Evolutionary conservation across 169 alveolate species (phyloP), one percentile per base, ranked within the genome.

Genomic region (Cyclospora cayetanensis): DNA sequence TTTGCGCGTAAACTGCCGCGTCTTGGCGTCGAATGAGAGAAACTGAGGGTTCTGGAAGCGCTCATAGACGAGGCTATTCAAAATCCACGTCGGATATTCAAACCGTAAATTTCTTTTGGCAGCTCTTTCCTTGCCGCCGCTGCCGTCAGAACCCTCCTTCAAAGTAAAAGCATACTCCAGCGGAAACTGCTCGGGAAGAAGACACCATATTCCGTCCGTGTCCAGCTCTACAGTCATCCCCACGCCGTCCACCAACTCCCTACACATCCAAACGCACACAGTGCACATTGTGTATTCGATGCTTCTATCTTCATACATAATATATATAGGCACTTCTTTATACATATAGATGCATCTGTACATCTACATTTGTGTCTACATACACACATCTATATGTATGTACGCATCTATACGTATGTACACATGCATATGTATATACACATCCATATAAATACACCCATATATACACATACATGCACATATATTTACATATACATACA

Each of bases 121-220:
- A 1, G 5, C 31, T 11, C 37, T 39, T 2, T 39, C 46, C 80
- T 25, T n/a, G 35, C 84, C 89, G 50, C 34, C 66, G 29, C 2
- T 31, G 74, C 37, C 31, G 74, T 18, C 31, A 2, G 20, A 2
- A 2, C 25, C 74, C 70, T 55, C 76, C 86, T 76, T 80, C 37
- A 42, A 76, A 52, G 42, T 90, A 65, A 90, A 42, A 1, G 35
- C 22, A 34, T 96, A 92, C 95, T 95, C n/a, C 98, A 98, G 94
- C 46, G 99, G 99, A 95, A 99, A 99, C 25, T 98, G 97, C 52
- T 97, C 95, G 18, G 99, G 99, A 37, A 98, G 93, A 94, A 98
- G 96, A 76, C 99, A 97, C 99, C 99, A 99, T 63, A 99, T 98
- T 63, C 99, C 99, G 95, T 99, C 99, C 5, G 99, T 99, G 96